Conservation (phyloP, 768 basidiomycete genomes). For the Naganishia vaughanmartiniae region DNA sequence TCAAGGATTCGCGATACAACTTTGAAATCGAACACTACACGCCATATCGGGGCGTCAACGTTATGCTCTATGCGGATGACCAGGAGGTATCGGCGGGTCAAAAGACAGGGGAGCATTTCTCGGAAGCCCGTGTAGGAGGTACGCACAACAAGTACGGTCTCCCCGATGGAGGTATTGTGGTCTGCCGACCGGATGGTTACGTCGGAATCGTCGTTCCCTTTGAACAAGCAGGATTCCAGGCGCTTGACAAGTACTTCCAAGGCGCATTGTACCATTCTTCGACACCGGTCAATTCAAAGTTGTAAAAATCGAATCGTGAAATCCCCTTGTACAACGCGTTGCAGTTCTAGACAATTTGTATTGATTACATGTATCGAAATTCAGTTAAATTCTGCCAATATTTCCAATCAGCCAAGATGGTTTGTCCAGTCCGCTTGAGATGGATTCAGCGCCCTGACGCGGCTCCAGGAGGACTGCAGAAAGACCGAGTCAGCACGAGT, state of each 20-base stretch:
- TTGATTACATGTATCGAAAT: constrained; percentile 4
- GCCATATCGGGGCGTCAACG: constrained; percentile 27
- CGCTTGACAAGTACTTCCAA: constrained; percentile 46
- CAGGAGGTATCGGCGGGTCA: constrained; percentile 21
- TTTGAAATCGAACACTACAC: constrained; percentile 32
- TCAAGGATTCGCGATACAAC: constrained; percentile 29
- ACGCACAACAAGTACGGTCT: constrained; percentile 33
- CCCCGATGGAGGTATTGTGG: constrained; percentile 44
- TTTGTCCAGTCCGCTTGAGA: constrained; percentile 41
- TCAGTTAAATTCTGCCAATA: constrained; percentile 24
- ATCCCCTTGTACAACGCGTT: constrained; percentile 21
- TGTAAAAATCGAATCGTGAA: constrained; percentile 13
- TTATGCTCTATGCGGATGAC: constrained; percentile 34
- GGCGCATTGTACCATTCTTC: constrained; percentile 20
- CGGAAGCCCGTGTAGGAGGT: constrained; percentile 28
- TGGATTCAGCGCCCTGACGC: constrained; percentile 42
- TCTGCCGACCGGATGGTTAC: constrained; percentile 51
- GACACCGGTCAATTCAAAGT: constrained; percentile 2
- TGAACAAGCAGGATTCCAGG: constrained; percentile 40
- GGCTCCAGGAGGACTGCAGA: constrained; percentile 49
- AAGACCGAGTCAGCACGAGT: neutral
- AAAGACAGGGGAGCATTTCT: constrained; percentile 27
- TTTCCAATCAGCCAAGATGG: constrained; percentile 44
- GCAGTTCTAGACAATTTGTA: constrained; percentile 7
- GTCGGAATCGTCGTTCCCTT: constrained; percentile 45